These are phyloP conservation scores for Diaporthe destruens DNA, from an alignment of 2,329 filamentous ascomycete genomes.

Conservation along the genomic window DNA sequence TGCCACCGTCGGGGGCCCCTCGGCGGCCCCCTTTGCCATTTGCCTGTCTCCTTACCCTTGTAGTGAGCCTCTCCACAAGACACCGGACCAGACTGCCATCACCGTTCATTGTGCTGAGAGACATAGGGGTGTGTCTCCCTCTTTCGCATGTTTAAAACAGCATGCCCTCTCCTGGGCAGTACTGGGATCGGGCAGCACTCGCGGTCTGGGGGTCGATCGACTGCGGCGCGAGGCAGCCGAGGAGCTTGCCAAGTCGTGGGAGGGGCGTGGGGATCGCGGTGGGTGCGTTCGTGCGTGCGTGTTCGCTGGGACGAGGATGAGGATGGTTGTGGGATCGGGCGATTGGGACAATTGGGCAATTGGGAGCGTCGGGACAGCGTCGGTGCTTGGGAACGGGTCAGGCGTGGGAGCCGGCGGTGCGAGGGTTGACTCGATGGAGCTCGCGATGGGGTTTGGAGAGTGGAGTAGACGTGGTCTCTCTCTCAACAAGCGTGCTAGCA, in stretches of 20 bases:
- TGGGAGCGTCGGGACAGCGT: conserved; percentile 26
- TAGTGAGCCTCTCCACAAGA: conserved; percentile 72
- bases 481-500: conserved; percentile 30
- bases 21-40: conserved; percentile 3
- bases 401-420: conserved; percentile 23
- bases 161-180: conserved; percentile 42
- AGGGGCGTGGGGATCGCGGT: conserved; percentile 1
- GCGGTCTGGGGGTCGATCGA: conserved; percentile 17
- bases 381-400: conserved; percentile 33
- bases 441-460: conserved; percentile 37
- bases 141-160: conserved; percentile 48
- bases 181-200: conserved; percentile 29
- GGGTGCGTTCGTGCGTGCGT: background rate
- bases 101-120: conserved; percentile 64
- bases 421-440: conserved; percentile 34
- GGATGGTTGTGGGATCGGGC: conserved; percentile 8
- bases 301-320: conserved; percentile 12
- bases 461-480: conserved; percentile 33
- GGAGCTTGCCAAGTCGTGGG: background rate
- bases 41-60: conserved; percentile 62
- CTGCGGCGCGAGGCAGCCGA: conserved; percentile 24
- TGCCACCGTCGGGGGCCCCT: too few relatives aligned
- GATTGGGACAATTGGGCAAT: conserved; percentile 19
- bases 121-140: conserved; percentile 45
- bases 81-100: conserved; percentile 71